Base-by-base conservation (phyloP, 176 grass and related monocot species). In the Ampelocalamus luodianensis region DNA sequence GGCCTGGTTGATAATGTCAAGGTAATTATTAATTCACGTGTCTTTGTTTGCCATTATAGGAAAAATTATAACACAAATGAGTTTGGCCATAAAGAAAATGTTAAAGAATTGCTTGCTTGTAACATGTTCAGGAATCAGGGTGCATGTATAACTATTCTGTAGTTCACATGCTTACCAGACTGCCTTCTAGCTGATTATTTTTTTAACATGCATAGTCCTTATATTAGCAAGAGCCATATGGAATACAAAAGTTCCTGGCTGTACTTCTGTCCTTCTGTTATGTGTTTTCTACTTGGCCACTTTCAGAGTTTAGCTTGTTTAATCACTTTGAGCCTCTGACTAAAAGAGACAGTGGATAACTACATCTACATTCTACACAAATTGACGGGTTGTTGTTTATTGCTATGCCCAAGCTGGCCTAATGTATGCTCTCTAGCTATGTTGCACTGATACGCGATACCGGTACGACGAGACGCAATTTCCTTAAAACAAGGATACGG, bases 1-100 rank as follows among this genome's bases (percentile, higher is more conserved):
- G 93, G 93, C 59, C 81, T 71, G 7, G 49, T 99, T 65, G 96
- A 99, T 83, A 93, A 93, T 89, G 93, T 99, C 16, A 96, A 96
- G 93, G 94, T 97, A 89, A 53, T 70, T 48, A 83, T 27, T 73
- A 67, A 72, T 80, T 18, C 50, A 42, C 15, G 22, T 80, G 4
- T 81, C 36, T 65, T 73, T 89, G 10, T 40, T 64, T 74, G 56
- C 10, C 53, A 48, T 76, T 4, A 36, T 45, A 37, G 29, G 39
- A 68, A 80, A 80, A 80, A 68, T 68, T 2, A 17, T 4, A 68
- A 39, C 32, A 37, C 48, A 68, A 46, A 68, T 39, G 36, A 80
- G 20, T 67, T 53, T 38, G 38, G 2, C 12, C n/a, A 23, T 71
- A 26, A 14, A 63, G n/a, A 61, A 46, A 46, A 45, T 44, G 67